These are phyloP conservation scores for Cordyceps pruinosa DNA, from an alignment of 2,329 filamentous ascomycete genomes.

Conservation along the genomic window DNA sequence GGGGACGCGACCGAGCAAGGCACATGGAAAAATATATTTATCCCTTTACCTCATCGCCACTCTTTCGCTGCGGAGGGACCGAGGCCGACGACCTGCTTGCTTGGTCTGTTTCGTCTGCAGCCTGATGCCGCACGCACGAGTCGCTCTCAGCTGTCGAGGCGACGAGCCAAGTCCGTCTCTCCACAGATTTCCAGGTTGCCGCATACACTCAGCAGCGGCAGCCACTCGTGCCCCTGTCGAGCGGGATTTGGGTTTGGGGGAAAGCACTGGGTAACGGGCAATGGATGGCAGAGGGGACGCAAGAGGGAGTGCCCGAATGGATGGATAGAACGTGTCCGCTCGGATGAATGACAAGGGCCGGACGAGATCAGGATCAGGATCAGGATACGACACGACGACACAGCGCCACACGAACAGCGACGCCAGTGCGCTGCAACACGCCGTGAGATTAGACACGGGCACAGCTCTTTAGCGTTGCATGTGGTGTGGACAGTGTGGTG, in stretches of 20 bases:
- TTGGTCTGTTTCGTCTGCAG: constrained; percentile 3
- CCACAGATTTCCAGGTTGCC: background rate
- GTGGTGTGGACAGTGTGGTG: background rate
- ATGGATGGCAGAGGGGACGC: background rate
- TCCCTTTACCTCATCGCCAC: background rate
- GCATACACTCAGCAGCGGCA: background rate
- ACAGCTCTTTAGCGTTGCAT: background rate
- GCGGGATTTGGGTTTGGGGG: constrained; percentile 3
- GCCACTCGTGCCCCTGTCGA: constrained; percentile 1
- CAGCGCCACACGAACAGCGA: background rate
- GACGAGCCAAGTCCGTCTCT: background rate
- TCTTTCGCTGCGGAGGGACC: background rate
- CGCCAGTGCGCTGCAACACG: background rate
- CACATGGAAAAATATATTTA: background rate
- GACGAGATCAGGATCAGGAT: background rate
- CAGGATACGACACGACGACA: background rate
- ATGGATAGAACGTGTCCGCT: background rate
- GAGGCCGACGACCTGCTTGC: background rate
- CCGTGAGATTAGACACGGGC: constrained; percentile 6
- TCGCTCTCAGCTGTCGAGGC: constrained; percentile 7
- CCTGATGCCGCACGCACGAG: background rate
- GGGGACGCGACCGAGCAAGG: background rate
- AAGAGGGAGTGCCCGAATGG: background rate
- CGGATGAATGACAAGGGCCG: background rate
- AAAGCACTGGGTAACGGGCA: background rate